Evolutionary conservation across 441 rosid genomes (phyloP).

Genomic region (Croton setiger): DNA sequence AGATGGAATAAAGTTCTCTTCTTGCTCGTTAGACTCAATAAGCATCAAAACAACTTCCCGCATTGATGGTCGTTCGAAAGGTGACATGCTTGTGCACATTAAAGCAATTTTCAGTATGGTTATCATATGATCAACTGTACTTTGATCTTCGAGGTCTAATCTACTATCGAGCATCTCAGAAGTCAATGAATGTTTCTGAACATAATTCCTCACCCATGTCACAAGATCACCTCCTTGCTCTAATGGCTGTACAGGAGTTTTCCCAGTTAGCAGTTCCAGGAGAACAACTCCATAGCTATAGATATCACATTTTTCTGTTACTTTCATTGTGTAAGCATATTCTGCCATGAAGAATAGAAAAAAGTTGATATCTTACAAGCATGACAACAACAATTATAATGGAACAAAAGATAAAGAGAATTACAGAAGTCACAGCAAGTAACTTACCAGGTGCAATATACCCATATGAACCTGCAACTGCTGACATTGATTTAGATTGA

Average conservation of each 20-base stretch:
- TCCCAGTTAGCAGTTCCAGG: conserved; percentile 82
- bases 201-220: conserved; percentile 57
- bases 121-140: conserved; percentile 64
- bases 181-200: conserved; percentile 52
- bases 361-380: not conserved
- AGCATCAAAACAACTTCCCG: conserved; percentile 88
- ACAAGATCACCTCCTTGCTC: conserved; percentile 94
- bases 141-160: conserved; percentile 58
- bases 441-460: conserved; percentile 93
- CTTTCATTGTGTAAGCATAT: conserved; percentile 96
- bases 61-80: conserved; percentile 87
- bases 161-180: conserved; percentile 62
- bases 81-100: conserved; percentile 68
- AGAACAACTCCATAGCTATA: conserved; percentile 95
- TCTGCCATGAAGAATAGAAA: conserved; percentile 36
- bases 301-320: conserved; percentile 93
- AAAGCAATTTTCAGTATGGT: conserved; percentile 71
- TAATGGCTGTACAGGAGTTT: conserved; percentile 76
- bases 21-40: conserved; percentile 69
- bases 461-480: conserved; percentile 96
- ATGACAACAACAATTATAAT: not conserved
- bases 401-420: not conserved
- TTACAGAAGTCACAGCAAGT: not conserved
- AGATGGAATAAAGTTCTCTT: conserved; percentile 38
- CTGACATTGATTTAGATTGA: conserved; percentile 91